Evolutionary conservation across 1,284 basidiomycete genomes (phyloP), one percentile per base, ranked within the genome.

Genomic region (Neonothopanus nambi): DNA sequence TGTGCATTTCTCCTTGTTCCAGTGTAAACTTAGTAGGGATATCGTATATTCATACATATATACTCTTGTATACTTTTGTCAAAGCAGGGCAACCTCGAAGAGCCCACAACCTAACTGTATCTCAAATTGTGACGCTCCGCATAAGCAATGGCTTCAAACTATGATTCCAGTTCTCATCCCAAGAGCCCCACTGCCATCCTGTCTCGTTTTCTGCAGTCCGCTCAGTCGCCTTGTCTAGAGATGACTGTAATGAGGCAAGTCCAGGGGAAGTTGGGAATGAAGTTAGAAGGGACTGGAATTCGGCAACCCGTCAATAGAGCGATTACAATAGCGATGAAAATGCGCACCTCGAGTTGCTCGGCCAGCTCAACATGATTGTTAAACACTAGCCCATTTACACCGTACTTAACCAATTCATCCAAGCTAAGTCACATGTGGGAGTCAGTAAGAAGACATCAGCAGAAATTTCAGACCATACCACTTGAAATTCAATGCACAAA

Each of bases 401-500:
- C 85, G 50, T 94, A 80, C 61, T 85, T 83, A 11, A 99, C 91
- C 17, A 99, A 82, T 70, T 99, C 96, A 52, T 81, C 70, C 26
- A 99, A 75, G 67, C 95, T 94, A n/a, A n/a, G n/a, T n/a, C n/a
- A n/a, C n/a, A n/a, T n/a, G n/a, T n/a, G n/a, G n/a, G n/a, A n/a
- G n/a, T n/a, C n/a, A n/a, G n/a, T n/a, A 44, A 36, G 20, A 26
- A 28, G 3, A 20, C 28, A 21, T 9, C 12, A 13, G 21, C 12
- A 12, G 21, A 41, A 23, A n/a, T 17, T n/a, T n/a, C 13, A 42
- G n/a, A 26, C 60, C 84, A 30, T 59, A 93, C 93, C 91, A 97
- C 36, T 78, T 74, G 66, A 98, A 99, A 41, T 87, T 79, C 7
- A 95, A 77, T 0, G 97, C 95, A 58, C 95, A 91, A 3, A 98